Base-by-base conservation (phyloP, 768 basidiomycete species). In the Lactarius quietus region DNA sequence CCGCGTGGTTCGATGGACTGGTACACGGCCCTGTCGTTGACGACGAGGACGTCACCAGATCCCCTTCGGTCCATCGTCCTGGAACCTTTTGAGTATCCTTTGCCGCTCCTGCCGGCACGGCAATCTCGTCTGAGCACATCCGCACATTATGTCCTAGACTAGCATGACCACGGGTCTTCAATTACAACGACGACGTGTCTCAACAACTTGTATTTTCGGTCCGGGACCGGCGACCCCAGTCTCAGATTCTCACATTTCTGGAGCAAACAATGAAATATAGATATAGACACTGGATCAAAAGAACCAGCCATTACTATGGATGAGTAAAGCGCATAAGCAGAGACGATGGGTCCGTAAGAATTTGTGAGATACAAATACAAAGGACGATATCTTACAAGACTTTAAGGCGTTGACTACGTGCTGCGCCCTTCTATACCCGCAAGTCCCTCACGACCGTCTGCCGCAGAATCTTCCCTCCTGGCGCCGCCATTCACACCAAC, bases 321-420 rank as follows among this genome's bases (percentile, higher is more conserved):
- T 17, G 48, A 45, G 26, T 48, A 60, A 26, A 57, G 33, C 38
- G 23, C 59, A 57, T 41, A 41, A 38, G 58, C 48, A 28, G 17
- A 55, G 65, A 66, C 61, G 35, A 41, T 18, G 23, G 28, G 41
- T 38, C 51, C 57, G 53, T 62, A 57, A 66, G 57, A 57, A 55
- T 36, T 26, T 31, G 64, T 23, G 31, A 35, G 43, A 66, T 57
- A 66, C 65, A 66, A 59, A 29, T 62, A 59, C 66, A 65, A 59
- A 41, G 26, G 48, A 17, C 43, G 63, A 56, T 65, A 67, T 64
- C 62, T 66, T 68, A 68, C 67, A 68, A 58, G 59, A 57, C 60
- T 57, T 66, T 61, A 26, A 61, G 56, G 51, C 48, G 45, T 23
- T 65, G 39, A 59, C 64, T 68, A 62, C 61, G 62, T 66, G 65